A percentile compares a stretch with the other conserved stretches of the same genome.
Conservation (phyloP, 2,329 filamentous ascomycete species). For the Apiospora pterosperma region DNA sequence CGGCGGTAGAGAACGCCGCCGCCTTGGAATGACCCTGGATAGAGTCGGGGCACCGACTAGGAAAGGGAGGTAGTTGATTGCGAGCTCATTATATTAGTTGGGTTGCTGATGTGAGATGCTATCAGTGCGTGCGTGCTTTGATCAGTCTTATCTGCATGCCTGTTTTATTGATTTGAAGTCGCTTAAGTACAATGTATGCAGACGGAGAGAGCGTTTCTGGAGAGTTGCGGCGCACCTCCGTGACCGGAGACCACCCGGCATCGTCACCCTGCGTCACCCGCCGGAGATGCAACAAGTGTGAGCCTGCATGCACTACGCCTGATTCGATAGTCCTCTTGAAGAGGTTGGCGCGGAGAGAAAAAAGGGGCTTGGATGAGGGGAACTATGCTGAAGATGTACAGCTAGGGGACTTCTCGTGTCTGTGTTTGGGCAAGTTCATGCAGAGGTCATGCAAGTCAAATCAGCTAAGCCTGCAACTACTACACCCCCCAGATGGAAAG, state of each 20-base stretch:
- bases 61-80: neutral
- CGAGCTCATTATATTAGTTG: neutral
- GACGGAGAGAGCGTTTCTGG: neutral
- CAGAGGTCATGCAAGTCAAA: neutral
- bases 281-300: neutral
- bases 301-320: neutral
- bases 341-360: neutral
- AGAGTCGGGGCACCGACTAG: neutral
- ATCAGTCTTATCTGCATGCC: neutral
- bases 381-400: neutral
- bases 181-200: no score
- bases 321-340: neutral
- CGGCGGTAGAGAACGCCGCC: neutral
- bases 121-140: neutral
- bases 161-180: neutral
- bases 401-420: neutral
- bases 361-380: neutral
- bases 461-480: neutral
- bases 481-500: neutral
- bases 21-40: neutral
- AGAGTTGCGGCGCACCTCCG: neutral
- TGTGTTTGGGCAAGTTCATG: neutral
- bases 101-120: neutral
- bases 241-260: neutral
- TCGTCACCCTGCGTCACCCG: neutral